These are phyloP conservation scores for Hymenoscyphus occultus DNA, from an alignment of 2,329 filamentous ascomycete species.

Conservation along the genomic window DNA sequence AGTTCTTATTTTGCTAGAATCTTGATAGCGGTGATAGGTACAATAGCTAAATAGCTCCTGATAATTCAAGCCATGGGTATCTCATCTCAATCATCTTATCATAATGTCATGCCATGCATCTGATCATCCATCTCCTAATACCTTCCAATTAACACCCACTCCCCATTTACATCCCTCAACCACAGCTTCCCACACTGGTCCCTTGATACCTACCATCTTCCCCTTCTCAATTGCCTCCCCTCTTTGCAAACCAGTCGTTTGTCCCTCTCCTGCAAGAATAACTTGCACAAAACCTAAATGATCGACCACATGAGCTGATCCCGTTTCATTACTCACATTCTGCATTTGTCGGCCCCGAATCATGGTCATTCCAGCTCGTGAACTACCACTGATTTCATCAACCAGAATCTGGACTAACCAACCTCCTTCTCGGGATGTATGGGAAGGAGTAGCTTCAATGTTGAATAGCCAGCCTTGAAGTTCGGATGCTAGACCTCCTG, in stretches of 20 bases:
- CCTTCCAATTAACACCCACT: slow-evolving; percentile 38
- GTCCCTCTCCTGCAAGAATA: slow-evolving; percentile 35
- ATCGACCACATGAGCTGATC: slow-evolving; percentile 22
- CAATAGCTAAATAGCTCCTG: not conserved
- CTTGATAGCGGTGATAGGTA: not conserved
- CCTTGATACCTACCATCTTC: slow-evolving; percentile 33
- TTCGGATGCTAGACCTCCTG: slow-evolving; percentile 47
- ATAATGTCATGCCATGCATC: not conserved
- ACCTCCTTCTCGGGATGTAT: slow-evolving; percentile 16
- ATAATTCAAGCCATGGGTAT: not conserved
- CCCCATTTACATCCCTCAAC: slow-evolving; percentile 35
- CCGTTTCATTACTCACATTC: slow-evolving; percentile 12
- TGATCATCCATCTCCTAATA: slow-evolving; percentile 20
- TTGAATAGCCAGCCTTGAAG: slow-evolving; percentile 51
- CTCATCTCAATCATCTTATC: not conserved
- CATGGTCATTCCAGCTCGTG: slow-evolving; percentile 30
- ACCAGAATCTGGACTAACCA: slow-evolving; percentile 34
- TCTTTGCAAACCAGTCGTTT: slow-evolving; percentile 28
- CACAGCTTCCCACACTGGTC: slow-evolving; percentile 36
- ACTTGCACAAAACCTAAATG: slow-evolving; percentile 23
- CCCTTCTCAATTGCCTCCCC: slow-evolving; percentile 29
- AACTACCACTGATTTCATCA: slow-evolving; percentile 30
- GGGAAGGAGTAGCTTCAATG: slow-evolving; percentile 28
- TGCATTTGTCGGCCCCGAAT: slow-evolving; percentile 30
- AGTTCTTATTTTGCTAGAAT: not conserved